Evolutionary conservation across 805 yeast species (phyloP).

Genomic region (Candida vaughaniae): DNA sequence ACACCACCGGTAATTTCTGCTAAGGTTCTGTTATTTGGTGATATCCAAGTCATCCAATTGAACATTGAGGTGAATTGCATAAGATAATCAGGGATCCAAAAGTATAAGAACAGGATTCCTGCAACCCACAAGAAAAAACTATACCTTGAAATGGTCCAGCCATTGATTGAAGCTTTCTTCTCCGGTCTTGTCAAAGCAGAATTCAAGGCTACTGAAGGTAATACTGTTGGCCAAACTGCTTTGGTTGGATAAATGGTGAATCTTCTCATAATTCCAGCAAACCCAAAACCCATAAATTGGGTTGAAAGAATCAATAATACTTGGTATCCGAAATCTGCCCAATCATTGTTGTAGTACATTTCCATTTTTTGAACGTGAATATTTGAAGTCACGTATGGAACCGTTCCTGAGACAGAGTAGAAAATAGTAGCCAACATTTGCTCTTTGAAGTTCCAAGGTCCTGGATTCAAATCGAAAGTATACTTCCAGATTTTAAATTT

Average conservation of each 20-base stretch:
- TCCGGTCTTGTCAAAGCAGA: constrained; percentile 24
- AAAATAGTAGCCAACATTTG: constrained; percentile 46
- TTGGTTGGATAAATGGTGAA: constrained; percentile 48
- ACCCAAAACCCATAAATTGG: constrained; percentile 30
- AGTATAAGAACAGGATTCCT: constrained; percentile 22
- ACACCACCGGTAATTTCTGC: constrained; percentile 25
- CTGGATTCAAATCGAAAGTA: constrained; percentile 52
- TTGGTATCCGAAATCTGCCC: constrained; percentile 27
- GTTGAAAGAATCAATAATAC: constrained; percentile 22
- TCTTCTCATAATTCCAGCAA: constrained; percentile 28
- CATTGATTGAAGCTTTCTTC: constrained; percentile 26
- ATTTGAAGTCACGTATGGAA: constrained; percentile 28
- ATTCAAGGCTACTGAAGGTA: constrained; percentile 30
- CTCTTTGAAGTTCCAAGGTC: constrained; percentile 66
- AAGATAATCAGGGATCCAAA: constrained; percentile 30
- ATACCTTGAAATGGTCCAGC: constrained; percentile 31
- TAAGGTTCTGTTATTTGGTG: constrained; percentile 23
- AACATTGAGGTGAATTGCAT: constrained; percentile 25
- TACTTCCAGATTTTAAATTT: constrained; percentile 24
- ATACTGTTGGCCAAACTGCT: constrained; percentile 51
- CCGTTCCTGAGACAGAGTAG: constrained; percentile 28
- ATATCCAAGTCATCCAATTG: constrained; percentile 33
- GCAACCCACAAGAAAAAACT: constrained; percentile 32
- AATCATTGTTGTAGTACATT: constrained; percentile 20
- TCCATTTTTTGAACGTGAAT: constrained; percentile 20